Conservation (phyloP, 2,329 filamentous ascomycete species). For the Apiospora pterosperma region DNA sequence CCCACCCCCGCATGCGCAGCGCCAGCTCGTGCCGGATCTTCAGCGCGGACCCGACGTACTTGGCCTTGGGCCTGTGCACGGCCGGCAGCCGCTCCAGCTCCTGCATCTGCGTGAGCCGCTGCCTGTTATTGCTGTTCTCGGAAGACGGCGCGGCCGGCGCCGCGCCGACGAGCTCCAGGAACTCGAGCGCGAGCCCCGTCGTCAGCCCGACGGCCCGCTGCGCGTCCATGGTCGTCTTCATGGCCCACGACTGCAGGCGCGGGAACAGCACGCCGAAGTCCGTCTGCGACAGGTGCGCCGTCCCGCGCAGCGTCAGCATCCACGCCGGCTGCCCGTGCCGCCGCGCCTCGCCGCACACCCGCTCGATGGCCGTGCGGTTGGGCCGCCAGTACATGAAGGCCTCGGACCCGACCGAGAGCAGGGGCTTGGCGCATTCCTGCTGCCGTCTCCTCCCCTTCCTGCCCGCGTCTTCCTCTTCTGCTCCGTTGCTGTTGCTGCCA, state of each 20-base stretch:
- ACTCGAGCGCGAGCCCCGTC: neutral
- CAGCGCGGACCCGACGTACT: neutral
- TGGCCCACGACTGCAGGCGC: neutral
- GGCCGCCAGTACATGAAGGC: neutral
- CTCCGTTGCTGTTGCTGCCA: neutral
- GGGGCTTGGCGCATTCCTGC: neutral
- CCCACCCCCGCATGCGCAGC: neutral
- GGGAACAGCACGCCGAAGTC: neutral
- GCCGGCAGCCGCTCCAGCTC: neutral
- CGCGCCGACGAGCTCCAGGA: neutral
- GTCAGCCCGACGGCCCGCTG: neutral
- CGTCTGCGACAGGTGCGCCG: neutral
- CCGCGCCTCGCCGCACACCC: neutral
- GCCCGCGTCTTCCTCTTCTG: no score
- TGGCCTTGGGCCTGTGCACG: neutral
- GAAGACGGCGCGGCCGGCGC: neutral
- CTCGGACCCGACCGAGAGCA: neutral
- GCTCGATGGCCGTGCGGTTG: neutral
- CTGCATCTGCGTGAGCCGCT: neutral
- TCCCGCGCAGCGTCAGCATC: neutral
- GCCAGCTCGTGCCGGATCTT: neutral
- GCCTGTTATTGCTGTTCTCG: neutral
- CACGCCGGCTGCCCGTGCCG: neutral
- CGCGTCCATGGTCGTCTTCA: neutral
- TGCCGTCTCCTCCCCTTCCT: neutral